Conservation (phyloP, 768 basidiomycete genomes). For the Lactifluus volemus region DNA sequence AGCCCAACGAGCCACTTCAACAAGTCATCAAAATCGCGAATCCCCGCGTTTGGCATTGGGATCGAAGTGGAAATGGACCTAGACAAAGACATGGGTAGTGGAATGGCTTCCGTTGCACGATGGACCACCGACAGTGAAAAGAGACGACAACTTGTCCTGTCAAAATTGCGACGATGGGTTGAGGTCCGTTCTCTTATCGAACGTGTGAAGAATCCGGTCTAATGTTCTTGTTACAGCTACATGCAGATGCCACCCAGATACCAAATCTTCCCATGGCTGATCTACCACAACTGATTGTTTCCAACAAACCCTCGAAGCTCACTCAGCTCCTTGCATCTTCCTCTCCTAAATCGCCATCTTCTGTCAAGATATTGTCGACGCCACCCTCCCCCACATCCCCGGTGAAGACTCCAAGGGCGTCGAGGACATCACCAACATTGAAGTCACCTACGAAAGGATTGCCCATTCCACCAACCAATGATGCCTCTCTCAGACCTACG, state of each 20-base stretch:
- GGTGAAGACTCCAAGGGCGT: conserved; percentile 26
- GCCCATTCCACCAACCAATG: conserved; percentile 29
- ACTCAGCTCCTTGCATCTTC: conserved; percentile 64
- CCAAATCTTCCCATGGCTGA: conserved; percentile 58
- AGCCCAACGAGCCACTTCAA: conserved; percentile 65
- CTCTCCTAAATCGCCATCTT: conserved; percentile 48
- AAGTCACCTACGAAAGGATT: conserved; percentile 27
- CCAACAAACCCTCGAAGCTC: conserved; percentile 53
- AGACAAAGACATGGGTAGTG: conserved; percentile 67
- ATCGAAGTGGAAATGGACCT: conserved; percentile 84
- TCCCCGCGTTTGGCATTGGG: conserved; percentile 77
- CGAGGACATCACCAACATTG: conserved; percentile 28
- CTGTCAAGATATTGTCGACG: conserved; percentile 26
- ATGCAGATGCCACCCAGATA: conserved; percentile 33
- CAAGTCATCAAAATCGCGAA: conserved; percentile 54
- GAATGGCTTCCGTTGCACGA: conserved; percentile 85
- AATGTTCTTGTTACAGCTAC: conserved; percentile 36
- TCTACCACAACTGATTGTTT: conserved; percentile 48
- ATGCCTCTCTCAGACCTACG: conserved; percentile 42
- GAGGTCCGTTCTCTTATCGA: conserved; percentile 35
- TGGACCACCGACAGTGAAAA: conserved; percentile 69
- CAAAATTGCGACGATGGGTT: conserved; percentile 57
- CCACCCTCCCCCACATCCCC: conserved; percentile 26
- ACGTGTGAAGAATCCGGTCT: neutral
- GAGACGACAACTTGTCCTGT: conserved; percentile 47